These are phyloP conservation scores for Pythium biforme DNA, from an alignment of 352 stramenopile genomes.

Conservation along the genomic window DNA sequence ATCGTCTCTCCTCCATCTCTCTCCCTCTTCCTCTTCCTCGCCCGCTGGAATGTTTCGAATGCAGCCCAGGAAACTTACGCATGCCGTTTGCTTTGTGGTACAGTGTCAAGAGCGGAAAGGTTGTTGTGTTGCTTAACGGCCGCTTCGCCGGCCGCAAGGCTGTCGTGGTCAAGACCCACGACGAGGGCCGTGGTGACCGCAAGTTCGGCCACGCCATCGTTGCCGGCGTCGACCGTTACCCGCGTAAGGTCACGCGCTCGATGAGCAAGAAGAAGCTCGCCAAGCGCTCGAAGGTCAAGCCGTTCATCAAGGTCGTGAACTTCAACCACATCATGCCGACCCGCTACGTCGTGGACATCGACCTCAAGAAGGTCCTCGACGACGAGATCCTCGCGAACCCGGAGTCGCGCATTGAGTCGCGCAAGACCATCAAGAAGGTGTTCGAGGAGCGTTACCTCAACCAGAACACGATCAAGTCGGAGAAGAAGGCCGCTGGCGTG, in stretches of 20 bases:
- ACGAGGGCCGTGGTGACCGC: constrained; percentile 95
- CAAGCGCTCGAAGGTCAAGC: constrained; percentile 98
- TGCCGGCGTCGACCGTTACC: constrained; percentile 94
- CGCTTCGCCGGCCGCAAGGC: constrained; percentile 99
- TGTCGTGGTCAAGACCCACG: constrained; percentile 98
- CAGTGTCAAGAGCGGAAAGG: constrained; percentile 98
- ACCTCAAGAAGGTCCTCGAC: constrained; percentile 98
- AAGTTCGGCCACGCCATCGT: constrained; percentile 98
- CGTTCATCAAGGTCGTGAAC: constrained; percentile 99
- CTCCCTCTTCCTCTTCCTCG: background rate
- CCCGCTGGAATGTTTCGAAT: no score
- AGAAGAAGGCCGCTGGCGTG: constrained; percentile 97
- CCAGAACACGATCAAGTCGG: constrained; percentile 94
- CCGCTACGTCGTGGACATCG: constrained; percentile 98
- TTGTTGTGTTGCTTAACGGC: constrained; percentile 98
- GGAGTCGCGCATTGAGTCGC: constrained; percentile 88
- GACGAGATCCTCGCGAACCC: constrained; percentile 84
- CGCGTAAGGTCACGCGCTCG: constrained; percentile 96
- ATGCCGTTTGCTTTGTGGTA: constrained; percentile 15
- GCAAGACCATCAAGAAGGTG: constrained; percentile 99
- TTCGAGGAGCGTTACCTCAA: constrained; percentile 97
- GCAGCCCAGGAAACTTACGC: constrained; percentile 4
- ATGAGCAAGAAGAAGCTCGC: constrained; percentile 98
- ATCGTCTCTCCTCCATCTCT: background rate
- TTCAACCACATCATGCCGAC: constrained; percentile 99